Evolutionary conservation across 2,329 filamentous ascomycete species (phyloP).

Genomic region (Arthrobotrys sphaeroides): DNA sequence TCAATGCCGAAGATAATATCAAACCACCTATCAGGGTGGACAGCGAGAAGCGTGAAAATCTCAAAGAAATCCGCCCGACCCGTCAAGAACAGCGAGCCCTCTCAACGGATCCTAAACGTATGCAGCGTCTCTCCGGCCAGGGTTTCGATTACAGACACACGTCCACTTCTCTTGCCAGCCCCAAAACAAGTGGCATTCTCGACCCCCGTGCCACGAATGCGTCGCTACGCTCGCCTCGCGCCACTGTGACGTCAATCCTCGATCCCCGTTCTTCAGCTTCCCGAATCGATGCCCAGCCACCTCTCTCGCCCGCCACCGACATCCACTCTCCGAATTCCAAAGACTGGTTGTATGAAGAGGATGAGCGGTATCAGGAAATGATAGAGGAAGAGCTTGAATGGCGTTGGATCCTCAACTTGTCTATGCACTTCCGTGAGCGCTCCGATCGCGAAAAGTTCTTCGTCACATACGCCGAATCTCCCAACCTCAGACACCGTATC

Average conservation of each 20-base stretch:
- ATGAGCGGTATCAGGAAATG: slow-evolving; percentile 67
- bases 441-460: slow-evolving; percentile 97
- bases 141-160: slow-evolving; percentile 51
- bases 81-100: slow-evolving; percentile 50
- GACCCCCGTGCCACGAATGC: slow-evolving; percentile 38
- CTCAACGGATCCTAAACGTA: slow-evolving; percentile 39
- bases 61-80: slow-evolving; percentile 50
- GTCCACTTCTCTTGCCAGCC: slow-evolving; percentile 42
- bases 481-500: slow-evolving; percentile 82
- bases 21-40: slow-evolving; percentile 32
- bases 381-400: slow-evolving; percentile 84
- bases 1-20: slow-evolving; percentile 27
- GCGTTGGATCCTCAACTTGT: slow-evolving; percentile 95
- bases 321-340: slow-evolving; percentile 36
- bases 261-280: slow-evolving; percentile 39
- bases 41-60: slow-evolving; percentile 48
- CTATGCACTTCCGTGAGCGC: slow-evolving; percentile 96
- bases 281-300: slow-evolving; percentile 20
- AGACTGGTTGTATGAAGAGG: slow-evolving; percentile 46
- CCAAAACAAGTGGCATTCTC: slow-evolving; percentile 31
- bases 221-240: slow-evolving; percentile 45
- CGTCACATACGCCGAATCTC: slow-evolving; percentile 86
- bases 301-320: slow-evolving; percentile 43
- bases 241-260: slow-evolving; percentile 48
- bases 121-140: slow-evolving; percentile 45